phyloP scores from a whole-genome alignment of 805 yeast species.

The Saccharomycopsis sp. region DNA sequence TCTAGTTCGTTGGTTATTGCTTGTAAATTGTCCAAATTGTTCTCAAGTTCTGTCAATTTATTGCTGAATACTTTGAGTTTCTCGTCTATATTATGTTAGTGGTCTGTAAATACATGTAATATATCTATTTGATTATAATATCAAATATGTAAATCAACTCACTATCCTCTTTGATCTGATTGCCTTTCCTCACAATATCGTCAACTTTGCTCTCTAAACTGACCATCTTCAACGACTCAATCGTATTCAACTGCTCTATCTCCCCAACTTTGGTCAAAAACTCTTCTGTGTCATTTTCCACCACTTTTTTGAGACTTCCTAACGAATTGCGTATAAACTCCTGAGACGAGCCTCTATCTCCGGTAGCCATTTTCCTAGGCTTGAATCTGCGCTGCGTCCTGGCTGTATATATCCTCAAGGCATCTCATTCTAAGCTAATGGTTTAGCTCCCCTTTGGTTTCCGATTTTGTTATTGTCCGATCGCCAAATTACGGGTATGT shows the following conservation, averaged over 20 bases:
- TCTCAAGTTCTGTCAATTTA: constrained; percentile 30
- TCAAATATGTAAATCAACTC: constrained; percentile 3
- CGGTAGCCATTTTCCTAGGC: neutral
- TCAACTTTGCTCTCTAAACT: constrained; percentile 38
- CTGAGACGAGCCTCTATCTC: constrained; percentile 7
- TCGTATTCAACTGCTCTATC: constrained; percentile 50
- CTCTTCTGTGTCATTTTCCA: constrained; percentile 35
- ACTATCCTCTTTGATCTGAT: constrained; percentile 24
- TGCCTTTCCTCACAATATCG: constrained; percentile 24
- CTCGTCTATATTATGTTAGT: constrained; percentile 18
- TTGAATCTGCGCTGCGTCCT: too few species aligned
- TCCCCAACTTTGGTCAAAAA: constrained; percentile 39
- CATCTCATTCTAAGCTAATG: too few species aligned
- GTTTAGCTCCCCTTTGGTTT: neutral
- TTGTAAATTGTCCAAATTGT: constrained; percentile 36
- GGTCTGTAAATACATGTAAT: too few species aligned
- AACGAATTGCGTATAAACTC: constrained; percentile 25
- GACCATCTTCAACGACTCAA: constrained; percentile 46
- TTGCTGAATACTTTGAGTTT: constrained; percentile 24
- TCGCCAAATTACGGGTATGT: neutral
- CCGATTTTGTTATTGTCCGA: neutral
- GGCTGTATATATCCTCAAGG: too few species aligned
- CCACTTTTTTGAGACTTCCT: constrained; percentile 30
- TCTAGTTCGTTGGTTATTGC: constrained; percentile 50
- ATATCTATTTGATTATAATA: too few species aligned